Evolutionary conservation across 495 filamentous ascomycete genomes (phyloP), one percentile per base, ranked within the genome.

Genomic region (Penicillium pancosmium): DNA sequence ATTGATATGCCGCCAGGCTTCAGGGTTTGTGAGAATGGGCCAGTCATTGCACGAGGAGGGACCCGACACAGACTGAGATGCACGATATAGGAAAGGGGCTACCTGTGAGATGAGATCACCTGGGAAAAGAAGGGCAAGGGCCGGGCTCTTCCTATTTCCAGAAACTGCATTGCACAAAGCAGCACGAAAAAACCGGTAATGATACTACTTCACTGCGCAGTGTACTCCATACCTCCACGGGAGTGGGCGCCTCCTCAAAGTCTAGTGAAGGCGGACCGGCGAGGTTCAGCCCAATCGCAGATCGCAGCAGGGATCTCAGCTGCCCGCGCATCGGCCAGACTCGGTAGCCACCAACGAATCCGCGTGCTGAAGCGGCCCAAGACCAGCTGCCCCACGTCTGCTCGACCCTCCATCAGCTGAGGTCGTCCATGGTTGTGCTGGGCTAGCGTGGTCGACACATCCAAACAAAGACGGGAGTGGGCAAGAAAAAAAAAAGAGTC

Each of bases 381-480:
- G 68, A 64, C 63, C 48, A 18, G 27, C 12, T 61, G 68, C 68
- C 68, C 68, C 65, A 70, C 68, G 68, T 54, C 56, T 53, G 50
- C 55, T 69, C 56, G 65, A 66, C 65, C 65, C 65, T 69, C 67
- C 67, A 68, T 70, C 68, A 70, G 68, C 68, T 70, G 68, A 66
- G 60, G 57, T 62, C 51, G 50, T 54, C 66, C 46, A 55, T 43
- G 46, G 46, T 27, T 48, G 18, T 48, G 21, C 19, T 48, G 46
- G 46, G 23, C 46, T 48, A 48, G 46, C 23, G 46, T 47, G 58
- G 35, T 62, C 60, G 62, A 70, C 49, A 59, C 55, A 50, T 68
- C 62, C 36, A 48, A 65, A 69, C 18, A 48, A 19, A 46, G 36
- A 38, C 15, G 36, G 5, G 15, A n/a, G 15, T 38, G 11, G 4